Conservation (phyloP, 345 rosid species). For the Physaria fendleri region DNA sequence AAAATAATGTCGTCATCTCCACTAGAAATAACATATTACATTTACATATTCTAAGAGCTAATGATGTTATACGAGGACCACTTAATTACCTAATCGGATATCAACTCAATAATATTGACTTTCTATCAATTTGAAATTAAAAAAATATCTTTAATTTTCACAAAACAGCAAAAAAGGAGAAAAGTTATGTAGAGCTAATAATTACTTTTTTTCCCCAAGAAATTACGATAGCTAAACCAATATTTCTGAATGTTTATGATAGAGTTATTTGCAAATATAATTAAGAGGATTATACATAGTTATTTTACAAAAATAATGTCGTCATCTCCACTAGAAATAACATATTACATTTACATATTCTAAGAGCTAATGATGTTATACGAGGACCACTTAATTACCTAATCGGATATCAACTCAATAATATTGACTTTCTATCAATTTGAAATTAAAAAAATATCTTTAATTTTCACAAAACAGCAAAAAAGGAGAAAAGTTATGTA, state of each 20-base stretch:
- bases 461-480: neutral
- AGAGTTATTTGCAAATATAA: neutral
- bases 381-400: constrained; percentile 27
- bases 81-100: constrained; percentile 2
- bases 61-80: constrained; percentile 28
- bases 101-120: neutral
- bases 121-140: neutral
- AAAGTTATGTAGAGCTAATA: neutral
- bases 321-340: constrained; percentile 2
- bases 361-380: constrained; percentile 10
- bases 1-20: neutral
- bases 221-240: neutral
- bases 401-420: neutral
- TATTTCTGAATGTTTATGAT: neutral
- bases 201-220: neutral
- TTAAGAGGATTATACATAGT: neutral
- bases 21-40: neutral
- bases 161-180: neutral
- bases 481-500: neutral
- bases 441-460: neutral
- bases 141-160: neutral
- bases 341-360: neutral
- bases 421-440: neutral
- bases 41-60: neutral
- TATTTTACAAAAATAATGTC: neutral